phyloP scores from a whole-genome alignment of 441 rosid genomes.

The Pelargonium cotyledonis region DNA sequence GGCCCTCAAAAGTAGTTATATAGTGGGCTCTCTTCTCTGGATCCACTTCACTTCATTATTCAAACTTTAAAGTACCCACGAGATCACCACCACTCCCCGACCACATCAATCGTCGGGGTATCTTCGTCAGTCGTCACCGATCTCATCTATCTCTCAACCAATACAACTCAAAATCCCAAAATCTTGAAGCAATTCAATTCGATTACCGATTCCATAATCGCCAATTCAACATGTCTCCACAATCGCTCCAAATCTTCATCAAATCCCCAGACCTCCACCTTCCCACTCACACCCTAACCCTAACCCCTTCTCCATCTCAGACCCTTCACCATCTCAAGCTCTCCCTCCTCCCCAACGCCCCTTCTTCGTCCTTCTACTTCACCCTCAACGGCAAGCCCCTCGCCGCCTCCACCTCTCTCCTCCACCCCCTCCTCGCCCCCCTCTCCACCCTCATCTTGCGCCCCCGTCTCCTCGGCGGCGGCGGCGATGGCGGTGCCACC shows the following conservation, averaged over 20 bases:
- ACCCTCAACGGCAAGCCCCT: slow-evolving; percentile 52
- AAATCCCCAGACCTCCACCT: slow-evolving; percentile 31
- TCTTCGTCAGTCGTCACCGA: background rate
- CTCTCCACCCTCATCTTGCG: slow-evolving; percentile 50
- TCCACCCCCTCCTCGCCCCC: slow-evolving; percentile 34
- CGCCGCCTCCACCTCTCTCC: slow-evolving; percentile 35
- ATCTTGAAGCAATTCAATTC: background rate
- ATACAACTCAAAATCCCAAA: background rate
- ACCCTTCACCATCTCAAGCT: slow-evolving; percentile 43
- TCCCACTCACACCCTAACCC: slow-evolving; percentile 33
- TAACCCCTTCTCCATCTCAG: slow-evolving; percentile 30
- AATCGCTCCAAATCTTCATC: slow-evolving; percentile 43
- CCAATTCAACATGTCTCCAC: background rate
- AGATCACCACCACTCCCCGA: no score
- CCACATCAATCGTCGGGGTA: no score
- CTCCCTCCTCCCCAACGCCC: slow-evolving; percentile 28
- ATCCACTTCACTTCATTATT: no score
- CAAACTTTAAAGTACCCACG: no score
- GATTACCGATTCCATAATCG: background rate
- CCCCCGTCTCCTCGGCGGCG: slow-evolving; percentile 65
- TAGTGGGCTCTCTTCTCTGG: no score
- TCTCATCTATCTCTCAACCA: background rate
- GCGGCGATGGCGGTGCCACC: slow-evolving; percentile 96
- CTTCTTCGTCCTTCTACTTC: slow-evolving; percentile 39
- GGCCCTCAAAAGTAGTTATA: no score